A percentile compares a stretch with the other conserved stretches of the same genome.
phyloP scores from a whole-genome alignment of 1,139 yeast genomes.

The Protomyces arabidopsidicola region DNA sequence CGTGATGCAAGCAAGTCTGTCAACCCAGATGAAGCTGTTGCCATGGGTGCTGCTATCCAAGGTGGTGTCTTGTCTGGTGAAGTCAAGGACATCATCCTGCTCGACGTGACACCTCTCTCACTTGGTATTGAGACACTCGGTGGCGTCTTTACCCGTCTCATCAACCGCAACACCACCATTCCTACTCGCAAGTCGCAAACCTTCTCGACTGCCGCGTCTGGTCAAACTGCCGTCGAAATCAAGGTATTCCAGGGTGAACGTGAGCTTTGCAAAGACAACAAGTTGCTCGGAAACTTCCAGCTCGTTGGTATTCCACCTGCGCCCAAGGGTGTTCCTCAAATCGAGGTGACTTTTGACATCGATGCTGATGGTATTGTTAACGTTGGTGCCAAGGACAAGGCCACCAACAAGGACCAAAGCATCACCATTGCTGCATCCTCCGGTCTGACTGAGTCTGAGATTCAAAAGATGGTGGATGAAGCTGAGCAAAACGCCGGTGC shows the following conservation, averaged over 20 bases:
- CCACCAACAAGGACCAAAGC: constrained; percentile 96
- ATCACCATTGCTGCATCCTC: constrained; percentile 98
- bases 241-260: constrained; percentile 99
- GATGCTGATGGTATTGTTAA: constrained; percentile 99
- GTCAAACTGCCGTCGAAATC: constrained; percentile 97
- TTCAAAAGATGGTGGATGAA: constrained; percentile 96
- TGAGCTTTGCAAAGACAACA: constrained; percentile 97
- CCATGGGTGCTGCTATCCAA: constrained; percentile 99
- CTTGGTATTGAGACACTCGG: constrained; percentile 98
- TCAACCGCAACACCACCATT: constrained; percentile 95
- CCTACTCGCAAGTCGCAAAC: constrained; percentile 97
- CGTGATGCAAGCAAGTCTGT: constrained; percentile 97
- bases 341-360: constrained; percentile 94
- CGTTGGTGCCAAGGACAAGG: constrained; percentile 98
- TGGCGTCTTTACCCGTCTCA: constrained; percentile 96
- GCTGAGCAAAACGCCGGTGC: constrained; percentile 97
- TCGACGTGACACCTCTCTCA: constrained; percentile 96
- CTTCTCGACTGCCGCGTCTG: constrained; percentile 98
- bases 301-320: constrained; percentile 96
- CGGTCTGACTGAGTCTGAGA: constrained; percentile 92
- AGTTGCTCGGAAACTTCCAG: constrained; percentile 93
- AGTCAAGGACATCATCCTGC: constrained; percentile 87
- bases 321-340: constrained; percentile 99
- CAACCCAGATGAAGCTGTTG: constrained; percentile 99
- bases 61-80: constrained; percentile 99